A percentile compares a stretch with the other conserved stretches of the same genome.
phyloP scores from a whole-genome alignment of 805 yeast species.

The Kurtzmaniella cleridarum region DNA sequence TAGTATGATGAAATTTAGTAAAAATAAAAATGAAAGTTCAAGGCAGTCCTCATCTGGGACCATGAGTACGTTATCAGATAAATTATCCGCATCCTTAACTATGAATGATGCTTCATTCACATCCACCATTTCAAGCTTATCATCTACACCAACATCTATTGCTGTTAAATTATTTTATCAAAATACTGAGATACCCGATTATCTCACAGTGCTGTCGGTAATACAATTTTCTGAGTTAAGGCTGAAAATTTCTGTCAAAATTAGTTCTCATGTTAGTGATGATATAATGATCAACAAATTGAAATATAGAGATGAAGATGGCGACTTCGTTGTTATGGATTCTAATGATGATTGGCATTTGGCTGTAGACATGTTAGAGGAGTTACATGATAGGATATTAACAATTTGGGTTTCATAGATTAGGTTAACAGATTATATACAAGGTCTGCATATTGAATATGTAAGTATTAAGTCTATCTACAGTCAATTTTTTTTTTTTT shows the following conservation, averaged over 20 bases:
- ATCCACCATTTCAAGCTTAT: conserved; percentile 6
- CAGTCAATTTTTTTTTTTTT: too few species aligned
- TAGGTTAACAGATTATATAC: not conserved
- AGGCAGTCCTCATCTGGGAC: conserved; percentile 14
- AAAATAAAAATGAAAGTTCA: conserved; percentile 8
- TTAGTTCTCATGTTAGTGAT: conserved; percentile 47
- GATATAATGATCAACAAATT: conserved; percentile 52
- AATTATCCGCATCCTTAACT: conserved; percentile 5
- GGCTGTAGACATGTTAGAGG: conserved; percentile 62
- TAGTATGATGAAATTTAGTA: conserved; percentile 33
- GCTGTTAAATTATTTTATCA: conserved; percentile 29
- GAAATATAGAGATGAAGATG: conserved; percentile 90
- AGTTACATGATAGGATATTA: conserved; percentile 18
- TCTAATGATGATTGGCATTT: conserved; percentile 84
- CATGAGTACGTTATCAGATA: conserved; percentile 8
- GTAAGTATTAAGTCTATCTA: too few species aligned
- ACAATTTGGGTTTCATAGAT: conserved; percentile 38
- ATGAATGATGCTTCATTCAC: conserved; percentile 14
- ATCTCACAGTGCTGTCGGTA: conserved; percentile 20
- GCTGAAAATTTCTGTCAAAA: conserved; percentile 50
- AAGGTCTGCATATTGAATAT: too few species aligned
- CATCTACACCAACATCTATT: conserved; percentile 9
- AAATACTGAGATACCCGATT: conserved; percentile 22
- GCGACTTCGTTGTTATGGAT: conserved; percentile 81
- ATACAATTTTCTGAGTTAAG: conserved; percentile 49